Base-by-base conservation (phyloP, 1,284 basidiomycete genomes). In the Cryptococcus sp. region DNA sequence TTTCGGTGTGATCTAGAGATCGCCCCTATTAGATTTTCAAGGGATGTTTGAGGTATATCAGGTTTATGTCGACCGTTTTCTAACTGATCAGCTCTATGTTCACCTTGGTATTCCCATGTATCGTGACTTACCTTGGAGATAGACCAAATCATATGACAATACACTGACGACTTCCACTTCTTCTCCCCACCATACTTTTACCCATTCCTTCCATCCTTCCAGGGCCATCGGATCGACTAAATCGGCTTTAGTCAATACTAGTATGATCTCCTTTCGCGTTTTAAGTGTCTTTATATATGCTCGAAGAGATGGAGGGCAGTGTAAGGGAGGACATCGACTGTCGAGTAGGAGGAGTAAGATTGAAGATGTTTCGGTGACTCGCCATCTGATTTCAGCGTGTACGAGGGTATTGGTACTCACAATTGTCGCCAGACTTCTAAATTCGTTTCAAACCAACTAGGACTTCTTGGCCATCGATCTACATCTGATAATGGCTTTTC, bases 361-460 rank as follows among this genome's bases (percentile, higher is more conserved):
- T 58, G 90, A 83, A 1, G 88, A 89, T 35, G 89, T 85, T 72
- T 93, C 90, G 4, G 85, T 84, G 6, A 92, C 90, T 36, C 90
- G 83, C 90, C 90, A 93, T 64, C 89, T 90, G 61, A 60, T 48
- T 31, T 54, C 46, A 35, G 23, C 2, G 11, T 37, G n/a, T 31
- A 45, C 14, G 4, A 41, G 15, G 15, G 23, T 23, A 23, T 35
- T 11, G 31, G 15, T 36, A 63, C 71, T 65, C 52, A 69, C 84
- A 94, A 76, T 77, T 95, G 91, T 60, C 91, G 79, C 90, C 90
- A 95, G 5, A 95, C 91, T 72, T 94, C 88, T 31, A 94, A 69
- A 73, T 95, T 95, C 35, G 89, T 83, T 74, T 95, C 92, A 71
- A 86, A 95, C 70, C 87, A 86, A 0, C 88, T 86, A 5, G 72